Base-by-base conservation (phyloP, 2,329 filamentous ascomycete genomes). In the Calonectria crousiana region DNA sequence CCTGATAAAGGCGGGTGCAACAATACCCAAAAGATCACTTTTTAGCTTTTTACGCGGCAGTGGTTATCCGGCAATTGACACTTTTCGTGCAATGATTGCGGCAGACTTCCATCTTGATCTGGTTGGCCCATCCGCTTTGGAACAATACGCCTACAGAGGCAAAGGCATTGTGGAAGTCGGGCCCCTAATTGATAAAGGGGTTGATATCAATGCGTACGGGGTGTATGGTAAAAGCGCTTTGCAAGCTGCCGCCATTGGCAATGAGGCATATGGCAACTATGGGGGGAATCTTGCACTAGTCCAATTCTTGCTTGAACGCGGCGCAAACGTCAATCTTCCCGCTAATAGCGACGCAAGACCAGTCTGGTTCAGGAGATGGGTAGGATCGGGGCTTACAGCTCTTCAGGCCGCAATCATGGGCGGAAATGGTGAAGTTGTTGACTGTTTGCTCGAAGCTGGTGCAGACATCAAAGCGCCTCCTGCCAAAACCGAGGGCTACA, bases 201-300 rank as follows among this genome's bases (percentile, higher is more conserved):
- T 69, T 26, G 67, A 69, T 18, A 30, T 69, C 26, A 62, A 69
- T 41, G n/a, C 67, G 4, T 69, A 69, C 30, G 53, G 67, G 2
- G 11, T 5, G 2, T 0, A 1, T 28, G 67, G 67, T 3, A 41
- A 6, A 18, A 69, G 53, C 30, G 67, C 67, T 47, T n/a, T 69
- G 14, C 53, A 62, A 60, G 30, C 32, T 38, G 56, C 56, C 8
- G 51, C 49, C 49, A 38, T 2, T 38, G 36, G 36, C 36, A 38
- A 38, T 16, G 34, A 36, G 34, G 13, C 34, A 9, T 36, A 38
- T 16, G 36, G 14, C 14, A 16, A 38, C 10, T 30, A 16, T 14
- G 23, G 26, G 1, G 49, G 49, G 5, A 6, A 52, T 32, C 51
- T 53, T 32, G 16, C 26, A 16, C 28, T 32, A 1, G 51, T 53